phyloP scores from a whole-genome alignment of 1,139 yeast genomes.

The Candida sp. region DNA sequence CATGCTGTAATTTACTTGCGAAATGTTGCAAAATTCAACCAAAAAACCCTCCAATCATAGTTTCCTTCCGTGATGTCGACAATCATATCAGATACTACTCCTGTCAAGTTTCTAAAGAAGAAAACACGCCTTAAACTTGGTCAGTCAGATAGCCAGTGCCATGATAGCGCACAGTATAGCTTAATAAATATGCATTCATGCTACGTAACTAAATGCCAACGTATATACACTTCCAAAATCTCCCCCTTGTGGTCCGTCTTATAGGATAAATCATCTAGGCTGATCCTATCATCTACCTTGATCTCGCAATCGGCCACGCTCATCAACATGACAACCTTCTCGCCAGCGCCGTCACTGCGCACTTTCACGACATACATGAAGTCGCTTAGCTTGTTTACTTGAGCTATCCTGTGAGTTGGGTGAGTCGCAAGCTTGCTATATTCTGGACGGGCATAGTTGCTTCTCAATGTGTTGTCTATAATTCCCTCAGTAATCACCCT shows the following conservation, averaged over 20 bases:
- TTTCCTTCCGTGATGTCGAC: too few relatives aligned
- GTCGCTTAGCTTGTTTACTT: slow-evolving; percentile 7
- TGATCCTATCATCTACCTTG: slow-evolving; percentile 7
- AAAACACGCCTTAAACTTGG: not conserved
- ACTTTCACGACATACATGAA: slow-evolving; percentile 11
- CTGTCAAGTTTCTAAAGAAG: too few relatives aligned
- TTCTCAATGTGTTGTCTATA: not conserved
- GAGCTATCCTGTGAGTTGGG: slow-evolving; percentile 13
- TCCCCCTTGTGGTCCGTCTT: slow-evolving; percentile 5
- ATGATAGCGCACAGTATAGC: too few relatives aligned
- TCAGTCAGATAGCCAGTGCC: too few relatives aligned
- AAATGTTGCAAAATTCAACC: not conserved
- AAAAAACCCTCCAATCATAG: too few relatives aligned
- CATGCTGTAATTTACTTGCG: not conserved
- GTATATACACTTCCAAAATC: slow-evolving; percentile 10
- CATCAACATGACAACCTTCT: slow-evolving; percentile 9
- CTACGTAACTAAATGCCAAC: slow-evolving; percentile 13
- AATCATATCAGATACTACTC: too few relatives aligned
- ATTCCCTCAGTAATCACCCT: not conserved
- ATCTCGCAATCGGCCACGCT: slow-evolving; percentile 6
- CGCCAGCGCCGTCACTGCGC: not conserved
- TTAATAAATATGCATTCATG: not conserved
- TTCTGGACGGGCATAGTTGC: not conserved
- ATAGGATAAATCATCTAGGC: slow-evolving; percentile 5
- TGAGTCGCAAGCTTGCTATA: slow-evolving; percentile 6